phyloP scores from a whole-genome alignment of 306 rosid genomes.

The Cercis canadensis region DNA sequence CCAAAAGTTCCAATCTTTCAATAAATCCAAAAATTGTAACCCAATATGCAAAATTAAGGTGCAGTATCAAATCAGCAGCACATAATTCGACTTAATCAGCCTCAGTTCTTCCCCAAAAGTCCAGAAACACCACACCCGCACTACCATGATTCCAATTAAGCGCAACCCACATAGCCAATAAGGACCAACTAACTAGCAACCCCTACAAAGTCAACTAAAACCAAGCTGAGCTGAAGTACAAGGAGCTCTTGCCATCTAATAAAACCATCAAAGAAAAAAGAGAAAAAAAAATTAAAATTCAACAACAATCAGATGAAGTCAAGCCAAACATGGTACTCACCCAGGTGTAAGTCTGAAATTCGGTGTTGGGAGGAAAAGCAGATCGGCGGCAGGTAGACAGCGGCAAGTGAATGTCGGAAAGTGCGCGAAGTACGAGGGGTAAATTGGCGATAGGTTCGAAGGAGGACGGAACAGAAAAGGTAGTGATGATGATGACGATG shows the following conservation, averaged over 20 bases:
- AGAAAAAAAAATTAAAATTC: conserved; percentile 2
- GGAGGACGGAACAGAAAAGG: conserved; percentile 25
- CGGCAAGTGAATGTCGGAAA: conserved; percentile 40
- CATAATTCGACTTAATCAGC: conserved; percentile 44
- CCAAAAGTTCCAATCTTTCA: conserved; percentile 15
- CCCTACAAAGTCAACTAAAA: conserved; percentile 39
- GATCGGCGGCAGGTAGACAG: conserved; percentile 34
- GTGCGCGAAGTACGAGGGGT: conserved; percentile 31
- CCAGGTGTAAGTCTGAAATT: conserved; percentile 26
- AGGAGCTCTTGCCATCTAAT: conserved; percentile 17
- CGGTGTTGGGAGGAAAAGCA: conserved; percentile 14
- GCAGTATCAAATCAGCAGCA: conserved; percentile 34
- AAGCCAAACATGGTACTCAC: background rate
- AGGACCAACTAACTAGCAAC: conserved; percentile 29
- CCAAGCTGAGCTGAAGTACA: conserved; percentile 28
- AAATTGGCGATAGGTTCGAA: conserved; percentile 36
- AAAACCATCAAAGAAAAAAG: background rate
- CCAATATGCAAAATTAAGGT: conserved; percentile 13
- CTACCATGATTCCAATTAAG: conserved; percentile 60
- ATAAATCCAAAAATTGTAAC: background rate
- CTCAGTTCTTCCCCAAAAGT: conserved; percentile 59
- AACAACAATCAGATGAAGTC: conserved; percentile 17
- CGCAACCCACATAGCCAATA: conserved; percentile 54
- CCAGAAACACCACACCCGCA: conserved; percentile 53
- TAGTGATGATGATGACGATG: conserved; percentile 40